A percentile compares a stretch with the other conserved stretches of the same genome.
These are phyloP conservation scores for Gillenia trifoliata DNA, from an alignment of 306 rosid species.

Conservation along the genomic window DNA sequence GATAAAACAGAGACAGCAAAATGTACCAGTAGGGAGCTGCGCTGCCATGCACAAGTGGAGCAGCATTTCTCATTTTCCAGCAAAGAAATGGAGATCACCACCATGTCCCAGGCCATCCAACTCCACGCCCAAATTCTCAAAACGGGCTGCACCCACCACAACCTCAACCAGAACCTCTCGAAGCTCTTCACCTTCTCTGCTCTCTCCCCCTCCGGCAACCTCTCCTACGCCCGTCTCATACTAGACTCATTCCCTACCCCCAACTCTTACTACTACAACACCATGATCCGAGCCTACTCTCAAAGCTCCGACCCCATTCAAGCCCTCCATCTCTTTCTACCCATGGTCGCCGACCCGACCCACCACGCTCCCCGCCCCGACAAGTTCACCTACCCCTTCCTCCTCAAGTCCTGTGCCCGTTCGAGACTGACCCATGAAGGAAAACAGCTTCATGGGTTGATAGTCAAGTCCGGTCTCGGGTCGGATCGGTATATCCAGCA, in stretches of 20 bases:
- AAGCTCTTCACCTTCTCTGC: constrained; percentile 52
- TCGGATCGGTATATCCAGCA: constrained; percentile 38
- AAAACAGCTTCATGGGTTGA: constrained; percentile 38
- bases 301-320: constrained; percentile 29
- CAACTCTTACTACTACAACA: constrained; percentile 48
- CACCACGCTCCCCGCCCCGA: constrained; percentile 26
- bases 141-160: constrained; percentile 18
- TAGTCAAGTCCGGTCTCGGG: constrained; percentile 23
- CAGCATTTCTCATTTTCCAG: no score
- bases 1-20: background rate
- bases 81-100: constrained; percentile 35
- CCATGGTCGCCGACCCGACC: constrained; percentile 20
- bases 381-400: constrained; percentile 45
- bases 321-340: constrained; percentile 39
- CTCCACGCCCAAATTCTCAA: constrained; percentile 47
- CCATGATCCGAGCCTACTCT: constrained; percentile 48
- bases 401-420: constrained; percentile 43
- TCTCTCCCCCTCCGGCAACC: constrained; percentile 49
- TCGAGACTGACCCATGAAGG: constrained; percentile 32
- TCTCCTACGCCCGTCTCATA: constrained; percentile 45
- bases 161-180: constrained; percentile 20
- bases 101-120: constrained; percentile 52
- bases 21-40: background rate
- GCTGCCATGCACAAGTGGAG: background rate
- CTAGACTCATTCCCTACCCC: constrained; percentile 30